Base-by-base conservation (phyloP, 495 filamentous ascomycete species). In the Haplographium delicatum region DNA sequence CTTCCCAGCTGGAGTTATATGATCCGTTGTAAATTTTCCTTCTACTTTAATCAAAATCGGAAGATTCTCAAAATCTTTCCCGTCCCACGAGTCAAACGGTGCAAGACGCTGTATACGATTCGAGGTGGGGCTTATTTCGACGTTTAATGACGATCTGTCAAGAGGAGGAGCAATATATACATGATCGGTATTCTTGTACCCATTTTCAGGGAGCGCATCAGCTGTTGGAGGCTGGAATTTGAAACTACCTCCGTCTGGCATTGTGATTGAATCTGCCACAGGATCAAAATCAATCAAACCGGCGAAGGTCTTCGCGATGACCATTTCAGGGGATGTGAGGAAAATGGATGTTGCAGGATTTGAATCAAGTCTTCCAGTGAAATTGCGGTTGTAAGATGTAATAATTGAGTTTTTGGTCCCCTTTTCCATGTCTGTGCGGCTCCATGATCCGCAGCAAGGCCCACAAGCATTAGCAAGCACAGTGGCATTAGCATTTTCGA, bases 281-380 rank as follows among this genome's bases (percentile, higher is more conserved):
- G 28, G 28, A 31, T 31, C 13, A 13, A 31, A 31, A 31, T 31
- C 28, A 13, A 31, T 6, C 13, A 13, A 31, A 13, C 28, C 28
- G 13, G 28, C 6, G 65, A 94, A 74, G 58, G 84, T 82, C 77
- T 96, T 69, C 59, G 91, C 91, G 40, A 91, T 86, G 50, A 94
- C 89, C 42, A 97, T 75, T 68, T 97, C 91, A 51, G 91, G 91
- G n/a, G 91, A 96, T 60, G 91, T 84, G 60, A 97, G 91, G 70
- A 97, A 97, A 52, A 89, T 85, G 74, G 96, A 91, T 44, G 91
- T 97, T 44, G 89, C 89, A 25, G 91, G 91, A 79, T 97, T 97
- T 31, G 7, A 6, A 31, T 31, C 28, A 31, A 7, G 28, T 31
- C 28, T 6, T 56, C 91, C 91, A 58, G 90, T 96, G 77, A 97